These are phyloP conservation scores for Turritis glabra DNA, from an alignment of 345 rosid genomes.

Conservation along the genomic window DNA sequence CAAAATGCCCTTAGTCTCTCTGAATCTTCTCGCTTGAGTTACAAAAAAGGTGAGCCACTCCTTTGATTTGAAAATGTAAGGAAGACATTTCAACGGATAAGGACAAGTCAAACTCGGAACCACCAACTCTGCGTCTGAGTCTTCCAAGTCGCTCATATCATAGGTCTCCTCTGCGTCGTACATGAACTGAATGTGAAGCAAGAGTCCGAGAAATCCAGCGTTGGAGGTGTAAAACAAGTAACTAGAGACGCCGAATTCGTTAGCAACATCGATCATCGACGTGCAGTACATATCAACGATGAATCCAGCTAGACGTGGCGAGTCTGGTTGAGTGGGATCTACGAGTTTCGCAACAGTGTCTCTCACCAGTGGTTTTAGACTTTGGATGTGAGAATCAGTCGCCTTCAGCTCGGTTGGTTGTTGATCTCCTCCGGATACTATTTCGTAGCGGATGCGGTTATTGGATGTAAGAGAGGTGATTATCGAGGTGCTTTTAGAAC, in stretches of 20 bases:
- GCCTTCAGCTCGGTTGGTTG: neutral
- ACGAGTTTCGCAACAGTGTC: constrained; percentile 32
- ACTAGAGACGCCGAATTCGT: constrained; percentile 45
- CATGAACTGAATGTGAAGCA: constrained; percentile 33
- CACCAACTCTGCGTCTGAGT: constrained; percentile 36
- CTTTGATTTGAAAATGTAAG: neutral
- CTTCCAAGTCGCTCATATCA: constrained; percentile 32
- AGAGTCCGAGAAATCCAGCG: constrained; percentile 39
- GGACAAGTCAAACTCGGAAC: constrained; percentile 41
- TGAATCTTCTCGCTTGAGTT: constrained; percentile 12
- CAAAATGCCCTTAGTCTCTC: constrained; percentile 18
- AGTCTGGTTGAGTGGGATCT: neutral
- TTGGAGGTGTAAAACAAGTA: constrained; percentile 48
- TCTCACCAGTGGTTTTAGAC: constrained; percentile 33
- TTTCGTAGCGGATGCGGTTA: constrained; percentile 19
- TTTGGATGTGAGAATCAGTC: constrained; percentile 23
- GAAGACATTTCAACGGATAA: constrained; percentile 40
- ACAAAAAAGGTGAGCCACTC: neutral
- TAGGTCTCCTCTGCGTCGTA: constrained; percentile 10
- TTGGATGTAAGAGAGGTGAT: constrained; percentile 1
- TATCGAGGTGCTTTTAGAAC: constrained; percentile 7
- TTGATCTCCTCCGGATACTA: constrained; percentile 23
- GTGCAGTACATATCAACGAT: constrained; percentile 54
- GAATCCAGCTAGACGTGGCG: constrained; percentile 46
- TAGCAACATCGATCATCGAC: constrained; percentile 45